A percentile compares a stretch with the other conserved stretches of the same genome.
Evolutionary conservation across 371 early-diverging fungal species (phyloP).

Genomic region (Mucor circinelloides): DNA sequence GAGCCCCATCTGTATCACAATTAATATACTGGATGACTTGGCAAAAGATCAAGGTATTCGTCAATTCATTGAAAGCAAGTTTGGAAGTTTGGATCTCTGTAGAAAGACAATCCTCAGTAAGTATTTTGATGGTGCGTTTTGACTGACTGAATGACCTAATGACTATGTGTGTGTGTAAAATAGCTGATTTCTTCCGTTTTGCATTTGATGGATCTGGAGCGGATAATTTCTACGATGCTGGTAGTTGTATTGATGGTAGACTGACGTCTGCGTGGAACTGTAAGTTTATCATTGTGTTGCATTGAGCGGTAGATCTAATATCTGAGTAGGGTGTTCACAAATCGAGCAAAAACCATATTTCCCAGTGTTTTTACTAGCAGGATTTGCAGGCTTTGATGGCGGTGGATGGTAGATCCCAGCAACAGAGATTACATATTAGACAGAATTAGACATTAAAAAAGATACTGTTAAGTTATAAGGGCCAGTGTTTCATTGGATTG

Average conservation of each 20-base stretch:
- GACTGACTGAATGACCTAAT: neutral
- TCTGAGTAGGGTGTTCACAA: slow-evolving; percentile 72
- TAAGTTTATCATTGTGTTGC: slow-evolving; percentile 20
- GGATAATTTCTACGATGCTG: slow-evolving; percentile 94
- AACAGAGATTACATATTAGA: neutral
- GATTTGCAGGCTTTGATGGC: slow-evolving; percentile 85
- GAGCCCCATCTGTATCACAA: slow-evolving; percentile 79
- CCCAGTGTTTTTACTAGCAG: slow-evolving; percentile 87
- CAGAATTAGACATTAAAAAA: too few species aligned
- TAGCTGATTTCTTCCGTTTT: slow-evolving; percentile 90
- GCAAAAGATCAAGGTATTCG: slow-evolving; percentile 57
- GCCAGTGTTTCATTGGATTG: too few species aligned
- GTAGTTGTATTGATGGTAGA: slow-evolving; percentile 96
- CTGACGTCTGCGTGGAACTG: slow-evolving; percentile 96
- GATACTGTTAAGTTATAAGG: too few species aligned
- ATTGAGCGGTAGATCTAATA: neutral
- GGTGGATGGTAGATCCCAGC: slow-evolving; percentile 48
- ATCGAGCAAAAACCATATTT: slow-evolving; percentile 94
- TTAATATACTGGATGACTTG: slow-evolving; percentile 74
- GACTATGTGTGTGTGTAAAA: too few species aligned
- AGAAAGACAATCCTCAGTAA: slow-evolving; percentile 71
- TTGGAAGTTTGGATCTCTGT: slow-evolving; percentile 64
- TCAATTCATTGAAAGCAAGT: slow-evolving; percentile 68
- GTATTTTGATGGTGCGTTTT: neutral
- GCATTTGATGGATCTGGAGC: slow-evolving; percentile 97